Evolutionary conservation across 495 filamentous ascomycete species (phyloP).

Genomic region (Melanomma pulvis-pyrius): DNA sequence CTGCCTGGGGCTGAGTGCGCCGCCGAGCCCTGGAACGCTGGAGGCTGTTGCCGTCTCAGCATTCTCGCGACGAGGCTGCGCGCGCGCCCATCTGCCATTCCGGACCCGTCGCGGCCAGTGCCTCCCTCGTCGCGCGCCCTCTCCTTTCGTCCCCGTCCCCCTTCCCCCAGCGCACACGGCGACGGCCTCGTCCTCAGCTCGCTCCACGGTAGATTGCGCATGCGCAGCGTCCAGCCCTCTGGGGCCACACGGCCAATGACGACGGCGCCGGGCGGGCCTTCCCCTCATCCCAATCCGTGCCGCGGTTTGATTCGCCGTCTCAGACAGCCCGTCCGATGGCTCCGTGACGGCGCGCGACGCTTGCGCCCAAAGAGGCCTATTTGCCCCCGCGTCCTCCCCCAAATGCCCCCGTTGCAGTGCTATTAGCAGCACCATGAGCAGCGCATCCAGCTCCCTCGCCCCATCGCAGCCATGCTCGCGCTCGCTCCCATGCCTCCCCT

Average conservation of each 20-base stretch:
- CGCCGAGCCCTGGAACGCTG: not conserved
- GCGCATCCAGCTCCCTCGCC: not conserved
- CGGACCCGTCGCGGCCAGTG: not conserved
- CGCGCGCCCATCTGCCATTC: not conserved
- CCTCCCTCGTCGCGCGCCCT: not conserved
- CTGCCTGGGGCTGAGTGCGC: slow-evolving; percentile 22
- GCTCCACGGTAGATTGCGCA: slow-evolving; percentile 25
- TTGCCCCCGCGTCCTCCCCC: not conserved
- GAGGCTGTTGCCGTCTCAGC: not conserved
- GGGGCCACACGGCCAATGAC: slow-evolving; percentile 9
- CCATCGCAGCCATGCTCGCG: not conserved
- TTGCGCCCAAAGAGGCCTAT: not conserved
- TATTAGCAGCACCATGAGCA: slow-evolving; percentile 9
- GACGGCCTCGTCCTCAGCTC: slow-evolving; percentile 10
- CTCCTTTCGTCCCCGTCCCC: not conserved
- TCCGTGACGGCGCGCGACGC: not conserved
- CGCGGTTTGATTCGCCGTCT: slow-evolving; percentile 1
- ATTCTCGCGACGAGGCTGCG: not conserved
- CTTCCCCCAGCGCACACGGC: not conserved
- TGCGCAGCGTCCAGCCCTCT: slow-evolving; percentile 11
- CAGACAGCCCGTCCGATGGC: not conserved
- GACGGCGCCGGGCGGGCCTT: not conserved
- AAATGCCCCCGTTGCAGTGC: slow-evolving; percentile 7
- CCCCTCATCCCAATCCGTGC: slow-evolving; percentile 11
- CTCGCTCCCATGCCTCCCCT: not conserved